phyloP scores from a whole-genome alignment of 768 basidiomycete species.

The Imleria badia region DNA sequence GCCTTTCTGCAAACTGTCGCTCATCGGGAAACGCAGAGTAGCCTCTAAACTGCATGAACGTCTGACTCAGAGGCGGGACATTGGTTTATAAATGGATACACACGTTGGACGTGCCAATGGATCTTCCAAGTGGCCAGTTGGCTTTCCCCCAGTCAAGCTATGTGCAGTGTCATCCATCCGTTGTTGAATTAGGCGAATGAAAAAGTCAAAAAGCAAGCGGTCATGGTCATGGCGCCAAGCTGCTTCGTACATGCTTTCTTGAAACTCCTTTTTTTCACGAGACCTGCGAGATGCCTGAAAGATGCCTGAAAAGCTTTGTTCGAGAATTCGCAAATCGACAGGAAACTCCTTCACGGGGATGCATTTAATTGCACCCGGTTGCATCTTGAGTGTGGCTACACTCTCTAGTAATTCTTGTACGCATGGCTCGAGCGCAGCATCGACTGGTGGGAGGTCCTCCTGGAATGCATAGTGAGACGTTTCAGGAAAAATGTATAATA shows the following conservation, averaged over 20 bases:
- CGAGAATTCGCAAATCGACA: constrained; percentile 1
- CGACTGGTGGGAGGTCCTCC: constrained; percentile 8
- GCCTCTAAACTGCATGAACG: background rate
- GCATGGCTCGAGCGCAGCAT: constrained; percentile 6
- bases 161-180: background rate
- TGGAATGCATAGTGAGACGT: background rate
- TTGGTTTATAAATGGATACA: no score
- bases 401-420: background rate
- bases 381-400: background rate
- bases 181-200: background rate
- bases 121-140: background rate
- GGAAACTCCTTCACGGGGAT: constrained; percentile 2
- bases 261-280: background rate
- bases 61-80: no score
- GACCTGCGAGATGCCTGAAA: constrained; percentile 11
- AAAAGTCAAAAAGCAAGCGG: constrained; percentile 10
- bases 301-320: constrained; percentile 7
- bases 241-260: background rate
- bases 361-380: background rate
- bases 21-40: background rate
- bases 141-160: no score
- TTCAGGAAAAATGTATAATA: no score
- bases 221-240: constrained; percentile 11
- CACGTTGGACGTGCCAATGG: constrained; percentile 2
- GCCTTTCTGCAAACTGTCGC: background rate